These are phyloP conservation scores for Lathyrus sativus DNA, from an alignment of 306 rosid species.

Conservation along the genomic window DNA sequence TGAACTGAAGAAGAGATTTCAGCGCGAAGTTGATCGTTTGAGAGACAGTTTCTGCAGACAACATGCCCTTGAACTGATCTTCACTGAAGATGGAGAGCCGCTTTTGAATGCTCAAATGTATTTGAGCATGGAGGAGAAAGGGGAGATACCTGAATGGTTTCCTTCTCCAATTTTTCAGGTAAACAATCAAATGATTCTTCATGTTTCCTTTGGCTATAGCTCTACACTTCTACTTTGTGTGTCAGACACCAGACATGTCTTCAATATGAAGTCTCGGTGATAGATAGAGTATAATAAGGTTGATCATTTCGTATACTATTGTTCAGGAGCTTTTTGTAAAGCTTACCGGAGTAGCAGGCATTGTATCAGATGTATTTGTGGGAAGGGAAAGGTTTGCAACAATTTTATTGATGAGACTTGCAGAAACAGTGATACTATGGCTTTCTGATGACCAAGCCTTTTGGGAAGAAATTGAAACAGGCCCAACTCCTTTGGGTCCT, in stretches of 20 bases:
- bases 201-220: conserved; percentile 19
- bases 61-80: conserved; percentile 84
- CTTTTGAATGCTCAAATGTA: conserved; percentile 64
- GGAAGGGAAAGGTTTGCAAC: conserved; percentile 91
- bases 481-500: conserved; percentile 72
- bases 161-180: conserved; percentile 91
- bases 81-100: conserved; percentile 80
- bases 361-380: conserved; percentile 74
- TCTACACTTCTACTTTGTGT: conserved; percentile 4
- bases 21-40: conserved; percentile 72
- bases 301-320: neutral
- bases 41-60: conserved; percentile 87
- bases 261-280: neutral
- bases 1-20: conserved; percentile 73
- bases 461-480: conserved; percentile 83
- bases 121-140: conserved; percentile 54
- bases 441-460: conserved; percentile 84
- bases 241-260: neutral
- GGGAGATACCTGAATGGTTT: conserved; percentile 79
- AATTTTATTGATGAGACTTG: conserved; percentile 79
- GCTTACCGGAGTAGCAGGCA: conserved; percentile 61
- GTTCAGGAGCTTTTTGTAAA: conserved; percentile 66
- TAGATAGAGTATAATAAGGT: neutral
- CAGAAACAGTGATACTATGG: conserved; percentile 84
- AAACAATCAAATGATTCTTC: conserved; percentile 14